Conservation (phyloP, 257 asterid species). For the Leonotis leonurus region DNA sequence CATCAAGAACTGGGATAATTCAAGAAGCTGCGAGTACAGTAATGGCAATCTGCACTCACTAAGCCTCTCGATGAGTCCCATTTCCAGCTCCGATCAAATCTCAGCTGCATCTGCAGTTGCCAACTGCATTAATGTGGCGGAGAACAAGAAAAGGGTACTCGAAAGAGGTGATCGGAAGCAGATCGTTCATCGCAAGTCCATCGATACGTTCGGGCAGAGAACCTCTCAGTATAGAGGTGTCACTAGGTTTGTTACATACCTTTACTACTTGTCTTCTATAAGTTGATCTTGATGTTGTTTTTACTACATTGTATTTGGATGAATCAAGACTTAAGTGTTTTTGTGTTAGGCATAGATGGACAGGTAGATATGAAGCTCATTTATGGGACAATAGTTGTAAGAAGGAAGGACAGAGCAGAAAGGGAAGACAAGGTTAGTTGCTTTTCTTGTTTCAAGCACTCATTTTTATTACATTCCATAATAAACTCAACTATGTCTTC, state of each 20-base stretch:
- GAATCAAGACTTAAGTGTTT: too few relatives aligned
- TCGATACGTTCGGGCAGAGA: conserved; percentile 78
- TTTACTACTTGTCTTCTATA: neutral
- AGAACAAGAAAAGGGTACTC: conserved; percentile 51
- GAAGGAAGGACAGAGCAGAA: conserved; percentile 88
- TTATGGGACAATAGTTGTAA: conserved; percentile 86
- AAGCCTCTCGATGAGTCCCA: conserved; percentile 72
- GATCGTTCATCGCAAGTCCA: conserved; percentile 68
- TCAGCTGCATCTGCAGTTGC: too few relatives aligned
- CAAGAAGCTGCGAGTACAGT: conserved; percentile 26
- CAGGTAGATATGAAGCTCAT: conserved; percentile 92
- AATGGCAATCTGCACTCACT: conserved; percentile 55
- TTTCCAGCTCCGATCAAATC: conserved; percentile 47
- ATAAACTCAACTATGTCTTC: conserved; percentile 1
- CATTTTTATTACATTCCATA: neutral
- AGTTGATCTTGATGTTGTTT: neutral
- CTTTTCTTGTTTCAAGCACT: neutral
- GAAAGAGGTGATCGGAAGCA: conserved; percentile 43
- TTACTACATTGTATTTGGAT: neutral
- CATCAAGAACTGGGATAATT: conserved; percentile 55
- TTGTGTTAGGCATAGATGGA: conserved; percentile 68
- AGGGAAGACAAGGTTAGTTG: conserved; percentile 73
- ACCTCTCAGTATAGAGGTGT: conserved; percentile 89
- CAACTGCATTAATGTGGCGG: conserved; percentile 31
- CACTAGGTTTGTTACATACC: conserved; percentile 57